A percentile compares a stretch with the other conserved stretches of the same genome.
phyloP scores from a whole-genome alignment of 495 filamentous ascomycete genomes.

The Pseudevernia furfuracea region DNA sequence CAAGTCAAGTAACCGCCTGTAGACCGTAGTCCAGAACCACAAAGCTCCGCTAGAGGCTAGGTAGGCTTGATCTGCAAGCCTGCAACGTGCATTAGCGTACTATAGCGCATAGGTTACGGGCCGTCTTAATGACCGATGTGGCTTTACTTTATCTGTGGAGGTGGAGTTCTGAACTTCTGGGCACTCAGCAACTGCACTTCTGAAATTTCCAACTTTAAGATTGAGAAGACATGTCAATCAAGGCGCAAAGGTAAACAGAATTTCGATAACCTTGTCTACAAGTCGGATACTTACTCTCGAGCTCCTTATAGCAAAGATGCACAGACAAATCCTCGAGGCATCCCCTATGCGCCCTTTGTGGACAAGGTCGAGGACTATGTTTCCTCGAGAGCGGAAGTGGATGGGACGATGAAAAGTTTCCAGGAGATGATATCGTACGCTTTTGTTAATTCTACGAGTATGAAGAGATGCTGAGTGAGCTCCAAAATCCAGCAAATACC shows the following conservation, averaged over 20 bases:
- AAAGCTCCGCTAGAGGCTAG: too few relatives aligned
- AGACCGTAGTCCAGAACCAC: too few relatives aligned
- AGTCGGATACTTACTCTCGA: background rate
- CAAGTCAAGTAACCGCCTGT: too few relatives aligned
- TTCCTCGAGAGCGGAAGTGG: constrained; percentile 75
- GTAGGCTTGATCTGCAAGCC: too few relatives aligned
- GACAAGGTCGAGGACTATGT: constrained; percentile 96
- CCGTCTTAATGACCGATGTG: too few relatives aligned
- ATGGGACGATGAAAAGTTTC: constrained; percentile 80
- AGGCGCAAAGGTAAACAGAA: constrained; percentile 8
- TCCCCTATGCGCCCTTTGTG: constrained; percentile 90
- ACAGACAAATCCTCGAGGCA: constrained; percentile 82
- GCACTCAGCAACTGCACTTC: background rate
- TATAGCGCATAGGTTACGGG: too few relatives aligned
- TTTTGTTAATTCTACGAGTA: background rate
- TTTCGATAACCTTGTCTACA: background rate
- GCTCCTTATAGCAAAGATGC: constrained; percentile 40
- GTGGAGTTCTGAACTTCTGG: too few relatives aligned
- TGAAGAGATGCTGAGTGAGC: background rate
- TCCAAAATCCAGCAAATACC: constrained; percentile 66
- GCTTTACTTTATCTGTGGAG: too few relatives aligned
- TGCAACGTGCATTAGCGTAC: too few relatives aligned
- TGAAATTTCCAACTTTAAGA: background rate
- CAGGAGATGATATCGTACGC: constrained; percentile 96
- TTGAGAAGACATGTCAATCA: constrained; percentile 17